Base-by-base conservation (phyloP, 805 yeast genomes). In the Candida insectorum region DNA sequence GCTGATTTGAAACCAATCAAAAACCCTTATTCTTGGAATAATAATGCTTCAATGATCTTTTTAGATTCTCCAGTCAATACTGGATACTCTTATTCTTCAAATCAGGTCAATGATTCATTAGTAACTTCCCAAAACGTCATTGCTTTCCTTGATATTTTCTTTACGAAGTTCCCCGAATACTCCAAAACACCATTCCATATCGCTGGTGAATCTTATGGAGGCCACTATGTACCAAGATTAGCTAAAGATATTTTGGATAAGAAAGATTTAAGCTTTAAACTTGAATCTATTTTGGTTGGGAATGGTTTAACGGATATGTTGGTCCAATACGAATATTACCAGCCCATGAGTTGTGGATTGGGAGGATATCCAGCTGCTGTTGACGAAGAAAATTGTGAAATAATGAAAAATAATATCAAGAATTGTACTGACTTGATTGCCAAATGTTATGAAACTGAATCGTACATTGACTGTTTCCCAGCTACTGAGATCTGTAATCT, bases 251-350 rank as follows among this genome's bases (percentile, higher is more conserved):
- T 62, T 34, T 51, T 62, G 49, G 48, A 56, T 35, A 61, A 58
- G 36, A 49, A 48, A 24, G 58, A 52, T 36, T 53, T 58, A 35
- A 40, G 51, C 3, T 55, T 58, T 42, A 73, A 84, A 49, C 65
- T 86, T 44, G 62, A 81, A 7, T 84, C 95, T 4, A 77, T 87
- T 13, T 51, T 88, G 54, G 87, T 88, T 47, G 96, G 97, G 37
- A 88, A 88, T 56, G 96, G 97, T 33, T 73, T 87, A 44, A 84
- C 93, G 14, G 93, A 85, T 55, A 81, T 94, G 2, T 62, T 81
- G 35, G 69, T 73, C 24, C 95, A 87, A 65, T 77, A 79, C 49
- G 71, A 72, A 33, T 77, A 76, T 56, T 85, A 84, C 53, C 75
- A 80, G 53, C 91, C 89, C 38, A 87, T 88, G 96, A 91, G 89